Conservation (phyloP, 352 stramenopile genomes). For the Phytophthora gonapodyides region DNA sequence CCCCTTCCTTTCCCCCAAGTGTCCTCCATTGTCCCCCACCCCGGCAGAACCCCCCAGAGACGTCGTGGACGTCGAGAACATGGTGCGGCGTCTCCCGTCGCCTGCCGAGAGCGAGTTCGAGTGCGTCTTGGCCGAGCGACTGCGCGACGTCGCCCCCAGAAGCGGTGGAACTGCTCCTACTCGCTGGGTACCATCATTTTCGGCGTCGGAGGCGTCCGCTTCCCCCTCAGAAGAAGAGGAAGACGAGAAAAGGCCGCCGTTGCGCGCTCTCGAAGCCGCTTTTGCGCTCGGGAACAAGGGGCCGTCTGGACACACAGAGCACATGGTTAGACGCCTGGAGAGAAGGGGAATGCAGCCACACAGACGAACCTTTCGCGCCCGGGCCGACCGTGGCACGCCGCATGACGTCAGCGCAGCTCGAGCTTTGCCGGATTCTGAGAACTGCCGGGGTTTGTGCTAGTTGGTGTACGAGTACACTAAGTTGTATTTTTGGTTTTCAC, state of each 20-base stretch:
- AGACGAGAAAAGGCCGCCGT: slow-evolving; percentile 45
- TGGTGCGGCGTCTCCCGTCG: slow-evolving; percentile 41
- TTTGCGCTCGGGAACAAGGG: slow-evolving; percentile 24
- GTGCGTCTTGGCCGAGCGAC: slow-evolving; percentile 33
- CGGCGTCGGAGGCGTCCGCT: slow-evolving; percentile 27
- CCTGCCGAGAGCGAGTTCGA: slow-evolving; percentile 21
- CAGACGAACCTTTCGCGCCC: slow-evolving; percentile 26
- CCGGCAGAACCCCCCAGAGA: slow-evolving; percentile 21
- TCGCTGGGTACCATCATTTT: slow-evolving; percentile 20
- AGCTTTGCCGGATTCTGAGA: slow-evolving; percentile 29
- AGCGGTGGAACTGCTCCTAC: slow-evolving; percentile 19
- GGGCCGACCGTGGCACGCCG: slow-evolving; percentile 28
- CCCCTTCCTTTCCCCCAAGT: slow-evolving; percentile 53
- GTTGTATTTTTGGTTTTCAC: slow-evolving; percentile 4
- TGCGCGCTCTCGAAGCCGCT: slow-evolving; percentile 25
- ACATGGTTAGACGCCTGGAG: not conserved
- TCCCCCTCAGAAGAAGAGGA: slow-evolving; percentile 40
- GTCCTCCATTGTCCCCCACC: slow-evolving; percentile 14
- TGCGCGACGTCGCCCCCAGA: slow-evolving; percentile 20
- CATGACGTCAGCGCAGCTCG: slow-evolving; percentile 35
- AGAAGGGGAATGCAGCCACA: not conserved
- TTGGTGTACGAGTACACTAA: not conserved
- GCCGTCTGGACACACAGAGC: slow-evolving; percentile 15
- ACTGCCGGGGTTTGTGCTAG: not conserved
- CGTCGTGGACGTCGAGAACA: slow-evolving; percentile 44